These are phyloP conservation scores for Pichia rugopelliculosa DNA, from an alignment of 805 yeast genomes.

Conservation along the genomic window DNA sequence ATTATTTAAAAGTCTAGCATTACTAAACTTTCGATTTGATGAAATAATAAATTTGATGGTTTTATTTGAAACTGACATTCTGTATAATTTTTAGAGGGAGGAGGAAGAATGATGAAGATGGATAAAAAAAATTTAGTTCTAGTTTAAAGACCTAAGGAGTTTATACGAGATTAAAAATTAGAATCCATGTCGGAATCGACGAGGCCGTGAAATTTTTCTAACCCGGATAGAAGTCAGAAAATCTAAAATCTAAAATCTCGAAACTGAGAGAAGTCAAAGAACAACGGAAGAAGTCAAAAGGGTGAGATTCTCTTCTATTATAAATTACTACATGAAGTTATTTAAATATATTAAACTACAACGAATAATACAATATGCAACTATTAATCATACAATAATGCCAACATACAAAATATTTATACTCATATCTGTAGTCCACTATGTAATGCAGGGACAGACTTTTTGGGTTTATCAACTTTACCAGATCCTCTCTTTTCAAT, in stretches of 20 bases:
- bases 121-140: no score
- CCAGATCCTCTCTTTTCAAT: slow-evolving; percentile 3
- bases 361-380: no score
- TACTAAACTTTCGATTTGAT: neutral
- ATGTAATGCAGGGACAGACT: slow-evolving; percentile 2
- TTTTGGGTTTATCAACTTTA: neutral
- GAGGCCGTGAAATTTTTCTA: neutral
- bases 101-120: no score
- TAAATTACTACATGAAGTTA: no score
- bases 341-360: no score
- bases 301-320: no score
- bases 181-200: neutral
- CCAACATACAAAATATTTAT: no score
- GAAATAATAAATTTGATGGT: neutral
- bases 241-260: no score
- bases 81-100: neutral
- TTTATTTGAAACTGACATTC: neutral
- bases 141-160: no score
- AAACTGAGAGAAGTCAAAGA: neutral
- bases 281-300: neutral
- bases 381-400: no score
- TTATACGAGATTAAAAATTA: no score
- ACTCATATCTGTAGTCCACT: slow-evolving; percentile 1
- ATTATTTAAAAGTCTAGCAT: neutral
- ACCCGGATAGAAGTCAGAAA: no score